These are phyloP conservation scores for Verbena officinalis DNA, from an alignment of 257 asterid genomes.

Conservation along the genomic window DNA sequence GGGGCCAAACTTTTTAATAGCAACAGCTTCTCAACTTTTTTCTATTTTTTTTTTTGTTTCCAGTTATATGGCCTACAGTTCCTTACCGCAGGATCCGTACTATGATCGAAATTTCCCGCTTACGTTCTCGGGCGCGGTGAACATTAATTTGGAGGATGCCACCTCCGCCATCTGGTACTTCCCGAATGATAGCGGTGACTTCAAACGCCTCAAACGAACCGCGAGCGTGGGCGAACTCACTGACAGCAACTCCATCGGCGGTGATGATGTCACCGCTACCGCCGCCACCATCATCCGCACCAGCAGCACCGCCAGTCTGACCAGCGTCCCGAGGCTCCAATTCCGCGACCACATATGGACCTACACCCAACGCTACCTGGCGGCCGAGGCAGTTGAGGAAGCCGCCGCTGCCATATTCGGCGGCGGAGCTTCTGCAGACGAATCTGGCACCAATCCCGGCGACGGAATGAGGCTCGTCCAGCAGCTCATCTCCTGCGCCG, in stretches of 20 bases:
- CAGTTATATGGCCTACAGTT: slow-evolving; percentile 41
- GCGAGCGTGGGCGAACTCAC: slow-evolving; percentile 33
- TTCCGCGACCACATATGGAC: slow-evolving; percentile 74
- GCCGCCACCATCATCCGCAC: slow-evolving; percentile 38
- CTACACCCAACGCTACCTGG: slow-evolving; percentile 58
- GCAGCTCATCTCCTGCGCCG: slow-evolving; percentile 75
- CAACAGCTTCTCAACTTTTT: not conserved
- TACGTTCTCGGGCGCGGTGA: slow-evolving; percentile 23
- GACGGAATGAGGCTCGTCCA: slow-evolving; percentile 69
- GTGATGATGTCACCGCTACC: slow-evolving; percentile 24
- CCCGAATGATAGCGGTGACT: slow-evolving; percentile 40
- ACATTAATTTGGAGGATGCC: slow-evolving; percentile 39
- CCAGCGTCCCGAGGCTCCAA: slow-evolving; percentile 48
- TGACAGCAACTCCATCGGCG: slow-evolving; percentile 30
- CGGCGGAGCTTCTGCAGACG: slow-evolving; percentile 27
- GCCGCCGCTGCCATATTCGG: slow-evolving; percentile 37
- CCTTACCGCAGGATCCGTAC: slow-evolving; percentile 38
- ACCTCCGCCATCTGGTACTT: slow-evolving; percentile 36
- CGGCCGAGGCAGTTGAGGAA: slow-evolving; percentile 62
- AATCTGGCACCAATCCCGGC: slow-evolving; percentile 38
- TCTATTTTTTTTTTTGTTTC: not conserved
- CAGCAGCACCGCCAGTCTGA: slow-evolving; percentile 43
- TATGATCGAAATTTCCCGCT: slow-evolving; percentile 25
- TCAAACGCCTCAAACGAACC: slow-evolving; percentile 50
- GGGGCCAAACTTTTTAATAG: not conserved